These are phyloP conservation scores for Hanseniaspora pseudoguilliermondii DNA, from an alignment of 805 yeast species.

Conservation along the genomic window DNA sequence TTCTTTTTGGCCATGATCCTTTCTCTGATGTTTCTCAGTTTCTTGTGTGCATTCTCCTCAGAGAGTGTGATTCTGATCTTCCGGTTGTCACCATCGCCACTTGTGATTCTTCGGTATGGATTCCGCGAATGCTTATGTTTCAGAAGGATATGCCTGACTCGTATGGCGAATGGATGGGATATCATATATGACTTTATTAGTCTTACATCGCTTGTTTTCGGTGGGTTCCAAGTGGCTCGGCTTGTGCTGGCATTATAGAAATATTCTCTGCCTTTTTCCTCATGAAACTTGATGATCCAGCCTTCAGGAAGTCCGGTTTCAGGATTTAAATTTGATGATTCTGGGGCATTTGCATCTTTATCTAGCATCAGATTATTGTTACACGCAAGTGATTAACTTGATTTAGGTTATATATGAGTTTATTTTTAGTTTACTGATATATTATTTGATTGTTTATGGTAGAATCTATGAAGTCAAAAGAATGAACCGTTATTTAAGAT, in stretches of 20 bases:
- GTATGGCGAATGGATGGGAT: slow-evolving; percentile 51
- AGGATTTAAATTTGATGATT: not conserved
- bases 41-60: slow-evolving; percentile 71
- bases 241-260: slow-evolving; percentile 57
- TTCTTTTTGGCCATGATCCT: slow-evolving; percentile 34
- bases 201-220: slow-evolving; percentile 61
- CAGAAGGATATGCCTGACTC: slow-evolving; percentile 69
- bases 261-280: slow-evolving; percentile 74
- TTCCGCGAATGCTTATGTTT: slow-evolving; percentile 76
- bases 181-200: slow-evolving; percentile 45
- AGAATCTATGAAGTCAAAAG: too few relatives aligned
- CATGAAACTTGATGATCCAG: slow-evolving; percentile 72
- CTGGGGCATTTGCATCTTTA: not conserved
- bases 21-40: slow-evolving; percentile 43
- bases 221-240: slow-evolving; percentile 84
- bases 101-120: slow-evolving; percentile 83
- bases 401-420: too few relatives aligned
- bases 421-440: too few relatives aligned
- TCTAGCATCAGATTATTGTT: not conserved
- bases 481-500: too few relatives aligned
- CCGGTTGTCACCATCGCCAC: slow-evolving; percentile 17
- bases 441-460: too few relatives aligned
- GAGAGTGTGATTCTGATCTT: slow-evolving; percentile 47
- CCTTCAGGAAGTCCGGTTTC: slow-evolving; percentile 69
- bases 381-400: too few relatives aligned